Percentiles rank a stretch among this genome's conserved stretches.
phyloP scores from a whole-genome alignment of 2,329 filamentous ascomycete species.

The Tolypocladium nubicola region DNA sequence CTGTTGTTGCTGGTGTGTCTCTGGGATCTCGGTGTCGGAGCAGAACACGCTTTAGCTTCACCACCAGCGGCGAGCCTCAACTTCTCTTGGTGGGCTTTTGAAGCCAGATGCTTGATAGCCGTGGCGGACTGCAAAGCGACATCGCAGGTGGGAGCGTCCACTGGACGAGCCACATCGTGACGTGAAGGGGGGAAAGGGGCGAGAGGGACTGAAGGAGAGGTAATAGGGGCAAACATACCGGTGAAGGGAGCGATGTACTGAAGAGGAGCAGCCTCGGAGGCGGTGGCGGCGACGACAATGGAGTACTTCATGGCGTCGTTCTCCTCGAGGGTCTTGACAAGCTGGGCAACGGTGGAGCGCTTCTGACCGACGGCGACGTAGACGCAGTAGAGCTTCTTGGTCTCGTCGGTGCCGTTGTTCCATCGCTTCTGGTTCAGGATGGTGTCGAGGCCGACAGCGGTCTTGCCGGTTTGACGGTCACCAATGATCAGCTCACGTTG shows the following conservation, averaged over 20 bases:
- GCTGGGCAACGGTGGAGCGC: slow-evolving; percentile 97
- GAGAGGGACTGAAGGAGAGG: too few species aligned
- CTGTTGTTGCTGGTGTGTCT: too few species aligned
- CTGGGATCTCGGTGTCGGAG: too few species aligned
- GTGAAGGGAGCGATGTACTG: slow-evolving; percentile 95
- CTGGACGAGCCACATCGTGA: too few species aligned
- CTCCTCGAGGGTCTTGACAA: slow-evolving; percentile 99
- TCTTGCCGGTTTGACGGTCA: slow-evolving; percentile 99
- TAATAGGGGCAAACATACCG: slow-evolving; percentile 28
- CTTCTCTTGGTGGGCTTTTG: too few species aligned
- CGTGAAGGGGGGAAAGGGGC: too few species aligned
- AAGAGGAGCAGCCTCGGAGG: slow-evolving; percentile 89
- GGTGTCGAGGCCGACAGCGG: slow-evolving; percentile 92
- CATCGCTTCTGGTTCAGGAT: slow-evolving; percentile 99
- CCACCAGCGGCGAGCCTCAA: too few species aligned
- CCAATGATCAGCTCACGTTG: slow-evolving; percentile 99
- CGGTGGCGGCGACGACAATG: slow-evolving; percentile 87
- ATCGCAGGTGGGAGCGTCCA: too few species aligned
- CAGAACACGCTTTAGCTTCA: too few species aligned
- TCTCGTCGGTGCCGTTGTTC: slow-evolving; percentile 81
- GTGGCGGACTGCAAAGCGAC: too few species aligned
- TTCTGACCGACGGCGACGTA: slow-evolving; percentile 99
- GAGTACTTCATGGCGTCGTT: slow-evolving; percentile 99
- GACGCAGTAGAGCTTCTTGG: slow-evolving; percentile 98
- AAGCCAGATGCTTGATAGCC: too few species aligned